phyloP scores from a whole-genome alignment of 371 early-diverging fungal species.

The Thermomucor indicae-seudaticae region DNA sequence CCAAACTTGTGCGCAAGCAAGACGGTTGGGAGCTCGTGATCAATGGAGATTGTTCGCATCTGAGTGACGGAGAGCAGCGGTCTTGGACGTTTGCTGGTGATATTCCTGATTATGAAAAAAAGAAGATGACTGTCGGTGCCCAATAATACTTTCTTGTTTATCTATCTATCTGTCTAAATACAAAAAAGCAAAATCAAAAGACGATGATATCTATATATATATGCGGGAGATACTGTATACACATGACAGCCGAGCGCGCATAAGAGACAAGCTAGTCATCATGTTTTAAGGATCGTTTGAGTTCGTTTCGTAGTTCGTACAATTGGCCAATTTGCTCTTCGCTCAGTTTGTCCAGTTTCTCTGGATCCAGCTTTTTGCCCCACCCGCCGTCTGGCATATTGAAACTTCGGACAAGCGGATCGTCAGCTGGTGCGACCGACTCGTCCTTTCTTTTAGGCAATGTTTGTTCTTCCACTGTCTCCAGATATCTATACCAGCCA shows the following conservation, averaged over 20 bases:
- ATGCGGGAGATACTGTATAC: not conserved
- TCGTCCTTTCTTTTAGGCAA: conserved; percentile 17
- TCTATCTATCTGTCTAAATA: not conserved
- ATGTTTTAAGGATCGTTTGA: conserved; percentile 34
- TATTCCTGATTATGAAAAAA: conserved; percentile 30
- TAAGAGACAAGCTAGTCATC: not conserved
- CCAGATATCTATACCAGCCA: conserved; percentile 21
- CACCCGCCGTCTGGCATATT: conserved; percentile 28
- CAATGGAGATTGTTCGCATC: conserved; percentile 22
- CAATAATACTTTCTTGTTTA: not conserved
- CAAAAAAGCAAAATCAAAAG: conserved; percentile 6
- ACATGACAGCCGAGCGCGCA: not conserved
- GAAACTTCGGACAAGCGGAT: conserved; percentile 32
- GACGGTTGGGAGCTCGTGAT: conserved; percentile 20
- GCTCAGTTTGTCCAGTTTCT: conserved; percentile 55
- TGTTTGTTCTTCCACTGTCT: conserved; percentile 29
- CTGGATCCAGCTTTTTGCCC: conserved; percentile 51
- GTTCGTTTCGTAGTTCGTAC: conserved; percentile 57
- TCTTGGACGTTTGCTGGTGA: conserved; percentile 38
- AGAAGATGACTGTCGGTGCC: not conserved
- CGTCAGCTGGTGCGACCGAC: conserved; percentile 20
- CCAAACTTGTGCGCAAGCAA: conserved; percentile 22
- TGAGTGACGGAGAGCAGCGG: conserved; percentile 29
- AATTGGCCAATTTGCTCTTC: conserved; percentile 68
- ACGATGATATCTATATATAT: not conserved